Base-by-base conservation (phyloP, 164 flowering plant genomes). In the Macadamia integrifolia region DNA sequence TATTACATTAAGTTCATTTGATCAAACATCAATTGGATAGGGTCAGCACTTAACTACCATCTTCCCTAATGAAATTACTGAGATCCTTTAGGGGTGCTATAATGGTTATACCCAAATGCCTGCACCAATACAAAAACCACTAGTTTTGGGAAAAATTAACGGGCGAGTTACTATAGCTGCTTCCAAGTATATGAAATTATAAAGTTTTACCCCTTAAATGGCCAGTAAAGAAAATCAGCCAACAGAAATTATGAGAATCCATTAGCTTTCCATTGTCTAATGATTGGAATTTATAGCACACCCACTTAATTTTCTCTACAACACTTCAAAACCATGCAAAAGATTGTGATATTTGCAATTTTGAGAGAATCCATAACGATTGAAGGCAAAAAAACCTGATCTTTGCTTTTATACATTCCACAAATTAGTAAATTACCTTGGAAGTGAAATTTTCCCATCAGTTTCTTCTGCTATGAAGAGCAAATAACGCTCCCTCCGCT, bases 401-500 rank as follows among this genome's bases (percentile, higher is more conserved):
- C 46, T 60, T 50, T 60, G 56, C 35, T 62, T 23, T 23, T 48
- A 44, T 53, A 71, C 59, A 71, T 35, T 71, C 62, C 65, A 68
- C 58, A 50, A 63, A 65, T 59, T 56, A 66, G 29, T 44, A 66
- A 63, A 72, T 83, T 86, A 84, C 90, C 89, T 87, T 80, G 57
- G 10, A 66, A 49, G 40, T 48, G 53, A 8, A 61, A 50, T 31
- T 61, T 61, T 60, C 23, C 62, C 60, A 75, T 78, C 82, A 79
- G 66, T 63, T 77, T 84, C 93, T 85, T 78, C 85, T 28, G 80
- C 82, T 75, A 80, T 72, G 81, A 83, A 85, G 83, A 83, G 86
- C 83, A 53, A 53, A 82, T 81, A 80, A 68, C 67, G 74, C 62
- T 85, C 77, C 79, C 81, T 79, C 85, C 83, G 81, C 87, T 79